A percentile compares a stretch with the other conserved stretches of the same genome.
Conservation (phyloP, 441 rosid species). For the Pelargonium myrrhifolium region DNA sequence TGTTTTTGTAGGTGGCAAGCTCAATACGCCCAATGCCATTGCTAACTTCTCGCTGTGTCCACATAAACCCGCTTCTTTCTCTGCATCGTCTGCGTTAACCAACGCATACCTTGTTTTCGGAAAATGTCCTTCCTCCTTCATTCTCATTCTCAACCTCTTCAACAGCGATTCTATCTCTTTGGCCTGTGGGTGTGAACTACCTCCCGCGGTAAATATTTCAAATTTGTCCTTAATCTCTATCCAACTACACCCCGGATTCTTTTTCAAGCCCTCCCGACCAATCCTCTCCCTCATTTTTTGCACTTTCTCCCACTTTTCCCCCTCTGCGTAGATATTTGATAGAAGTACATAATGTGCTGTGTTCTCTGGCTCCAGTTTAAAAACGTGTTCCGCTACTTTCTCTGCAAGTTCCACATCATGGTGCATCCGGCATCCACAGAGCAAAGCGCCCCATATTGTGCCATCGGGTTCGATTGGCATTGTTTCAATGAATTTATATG, state of each 20-base stretch:
- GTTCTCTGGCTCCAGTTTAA: conserved; percentile 62
- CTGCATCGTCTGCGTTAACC: conserved; percentile 43
- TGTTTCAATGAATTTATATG: conserved; percentile 45
- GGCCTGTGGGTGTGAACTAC: conserved; percentile 39
- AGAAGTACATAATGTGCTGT: conserved; percentile 56
- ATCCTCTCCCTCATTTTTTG: conserved; percentile 43
- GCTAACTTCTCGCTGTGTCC: conserved; percentile 73
- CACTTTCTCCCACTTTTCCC: conserved; percentile 70
- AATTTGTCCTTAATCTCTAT: conserved; percentile 52
- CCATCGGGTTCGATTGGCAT: conserved; percentile 64
- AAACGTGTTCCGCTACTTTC: conserved; percentile 60
- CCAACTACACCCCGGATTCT: conserved; percentile 72
- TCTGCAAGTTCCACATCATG: conserved; percentile 61
- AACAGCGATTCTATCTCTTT: conserved; percentile 38
- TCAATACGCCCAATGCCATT: conserved; percentile 57
- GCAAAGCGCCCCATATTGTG: conserved; percentile 62
- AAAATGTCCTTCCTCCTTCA: conserved; percentile 42
- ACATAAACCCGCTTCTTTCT: conserved; percentile 53
- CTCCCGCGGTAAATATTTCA: conserved; percentile 48
- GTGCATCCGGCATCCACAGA: conserved; percentile 56
- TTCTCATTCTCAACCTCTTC: conserved; percentile 36
- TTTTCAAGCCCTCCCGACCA: conserved; percentile 33
- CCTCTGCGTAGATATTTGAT: conserved; percentile 65
- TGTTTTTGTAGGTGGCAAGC: conserved; percentile 42
- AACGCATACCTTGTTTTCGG: conserved; percentile 40